Evolutionary conservation across 352 stramenopile species (phyloP).

Genomic region (Pythium phragmiticola): DNA sequence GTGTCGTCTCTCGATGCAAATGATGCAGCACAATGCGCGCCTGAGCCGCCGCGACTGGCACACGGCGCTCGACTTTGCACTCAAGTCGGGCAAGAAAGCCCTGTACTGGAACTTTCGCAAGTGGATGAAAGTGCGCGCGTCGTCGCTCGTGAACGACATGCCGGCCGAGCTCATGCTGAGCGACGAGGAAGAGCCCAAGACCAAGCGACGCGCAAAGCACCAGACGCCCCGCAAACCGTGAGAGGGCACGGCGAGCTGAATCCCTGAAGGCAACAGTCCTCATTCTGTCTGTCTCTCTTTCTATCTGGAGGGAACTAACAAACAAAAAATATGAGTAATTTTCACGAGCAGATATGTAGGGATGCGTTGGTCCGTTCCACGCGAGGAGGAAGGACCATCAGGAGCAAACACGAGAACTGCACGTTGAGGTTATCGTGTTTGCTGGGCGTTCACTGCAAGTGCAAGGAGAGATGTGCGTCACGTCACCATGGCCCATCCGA

Average conservation of each 20-base stretch:
- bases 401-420: too few relatives aligned
- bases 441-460: too few relatives aligned
- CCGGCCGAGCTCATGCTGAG: conserved; percentile 60
- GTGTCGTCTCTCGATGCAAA: conserved; percentile 78
- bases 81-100: conserved; percentile 62
- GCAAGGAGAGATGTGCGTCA: too few relatives aligned
- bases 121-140: conserved; percentile 77
- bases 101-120: conserved; percentile 89
- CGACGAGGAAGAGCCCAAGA: conserved; percentile 34
- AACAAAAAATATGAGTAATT: too few relatives aligned
- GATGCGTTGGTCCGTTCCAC: too few relatives aligned
- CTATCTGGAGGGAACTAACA: too few relatives aligned
- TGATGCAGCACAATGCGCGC: conserved; percentile 81
- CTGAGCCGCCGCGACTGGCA: conserved; percentile 78
- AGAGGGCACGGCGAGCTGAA: background rate
- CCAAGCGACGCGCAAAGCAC: conserved; percentile 14
- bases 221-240: conserved; percentile 18
- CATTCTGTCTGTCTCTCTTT: too few relatives aligned
- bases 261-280: too few relatives aligned
- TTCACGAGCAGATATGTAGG: too few relatives aligned
- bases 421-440: too few relatives aligned
- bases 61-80: conserved; percentile 57
- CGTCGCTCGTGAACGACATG: conserved; percentile 50
- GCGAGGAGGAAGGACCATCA: too few relatives aligned
- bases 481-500: too few relatives aligned